Evolutionary conservation across 2,329 filamentous ascomycete species (phyloP).

Genomic region (Pseudocercospora fijiensis): DNA sequence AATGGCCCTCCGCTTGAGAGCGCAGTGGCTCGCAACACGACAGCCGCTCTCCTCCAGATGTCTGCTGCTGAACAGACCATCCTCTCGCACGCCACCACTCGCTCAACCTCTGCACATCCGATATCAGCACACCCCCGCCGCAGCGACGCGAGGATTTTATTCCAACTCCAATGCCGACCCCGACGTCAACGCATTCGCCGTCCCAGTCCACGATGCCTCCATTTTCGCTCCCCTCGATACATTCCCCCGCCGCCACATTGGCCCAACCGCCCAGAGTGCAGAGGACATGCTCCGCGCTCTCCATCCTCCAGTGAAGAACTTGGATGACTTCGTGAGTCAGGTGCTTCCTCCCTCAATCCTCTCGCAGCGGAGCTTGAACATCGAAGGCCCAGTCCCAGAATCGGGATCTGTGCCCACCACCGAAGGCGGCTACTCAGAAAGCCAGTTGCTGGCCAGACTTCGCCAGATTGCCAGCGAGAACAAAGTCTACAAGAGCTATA

Average conservation of each 20-base stretch:
- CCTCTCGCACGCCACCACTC: slow-evolving; percentile 2
- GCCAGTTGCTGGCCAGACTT: slow-evolving; percentile 56
- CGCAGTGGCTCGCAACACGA: slow-evolving; percentile 37
- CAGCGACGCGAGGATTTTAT: slow-evolving; percentile 31
- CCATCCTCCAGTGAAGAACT: slow-evolving; percentile 67
- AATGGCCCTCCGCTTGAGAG: slow-evolving; percentile 34
- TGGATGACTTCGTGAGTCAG: slow-evolving; percentile 82
- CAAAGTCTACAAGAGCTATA: slow-evolving; percentile 65
- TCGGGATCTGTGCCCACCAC: slow-evolving; percentile 40
- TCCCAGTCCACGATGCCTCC: slow-evolving; percentile 30
- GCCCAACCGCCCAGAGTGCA: slow-evolving; percentile 68
- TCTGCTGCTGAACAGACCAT: slow-evolving; percentile 25
- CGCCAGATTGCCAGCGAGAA: slow-evolving; percentile 61
- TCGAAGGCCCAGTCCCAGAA: slow-evolving; percentile 51
- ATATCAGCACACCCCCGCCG: slow-evolving; percentile 10
- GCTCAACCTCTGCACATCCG: slow-evolving; percentile 15
- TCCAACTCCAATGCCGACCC: slow-evolving; percentile 34
- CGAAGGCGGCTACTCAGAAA: slow-evolving; percentile 57
- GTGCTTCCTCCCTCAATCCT: slow-evolving; percentile 80
- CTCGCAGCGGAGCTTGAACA: slow-evolving; percentile 61
- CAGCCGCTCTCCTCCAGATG: slow-evolving; percentile 35
- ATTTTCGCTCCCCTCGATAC: slow-evolving; percentile 56
- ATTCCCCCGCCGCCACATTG: slow-evolving; percentile 83
- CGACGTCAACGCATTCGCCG: slow-evolving; percentile 25
- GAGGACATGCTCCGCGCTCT: slow-evolving; percentile 77